Evolutionary conservation across 768 basidiomycete genomes (phyloP).

Genomic region (Mycena belliarum): DNA sequence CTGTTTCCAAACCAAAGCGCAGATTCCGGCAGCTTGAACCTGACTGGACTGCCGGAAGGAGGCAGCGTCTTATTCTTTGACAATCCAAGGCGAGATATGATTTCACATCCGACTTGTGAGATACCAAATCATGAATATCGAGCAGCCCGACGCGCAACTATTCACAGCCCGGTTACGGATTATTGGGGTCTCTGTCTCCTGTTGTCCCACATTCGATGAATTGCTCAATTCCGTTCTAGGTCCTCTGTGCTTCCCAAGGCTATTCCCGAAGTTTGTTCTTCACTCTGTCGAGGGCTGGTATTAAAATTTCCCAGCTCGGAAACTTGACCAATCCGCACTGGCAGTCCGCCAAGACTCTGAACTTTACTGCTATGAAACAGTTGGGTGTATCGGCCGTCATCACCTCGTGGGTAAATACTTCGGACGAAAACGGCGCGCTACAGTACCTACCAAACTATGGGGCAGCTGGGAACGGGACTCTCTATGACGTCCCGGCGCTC

Average conservation of each 20-base stretch:
- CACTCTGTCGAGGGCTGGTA: slow-evolving; percentile 25
- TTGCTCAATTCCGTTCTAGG: slow-evolving; percentile 6
- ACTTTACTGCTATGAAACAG: slow-evolving; percentile 25
- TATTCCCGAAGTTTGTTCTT: slow-evolving; percentile 32
- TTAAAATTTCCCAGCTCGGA: slow-evolving; percentile 31
- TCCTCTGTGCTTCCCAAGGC: slow-evolving; percentile 26
- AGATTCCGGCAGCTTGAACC: slow-evolving; percentile 25
- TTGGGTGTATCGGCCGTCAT: slow-evolving; percentile 28
- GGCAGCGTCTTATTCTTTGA: slow-evolving; percentile 32
- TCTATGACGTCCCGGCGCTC: slow-evolving; percentile 32
- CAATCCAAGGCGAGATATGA: slow-evolving; percentile 27
- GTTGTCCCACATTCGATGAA: slow-evolving; percentile 12
- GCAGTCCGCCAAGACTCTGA: slow-evolving; percentile 31
- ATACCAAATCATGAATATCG: too few species aligned
- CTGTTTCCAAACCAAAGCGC: slow-evolving; percentile 21
- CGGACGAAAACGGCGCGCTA: slow-evolving; percentile 31
- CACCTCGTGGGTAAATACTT: slow-evolving; percentile 31
- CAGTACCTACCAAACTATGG: slow-evolving; percentile 33
- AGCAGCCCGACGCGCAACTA: slow-evolving; percentile 9
- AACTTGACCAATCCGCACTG: slow-evolving; percentile 35
- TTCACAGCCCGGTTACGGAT: slow-evolving; percentile 30
- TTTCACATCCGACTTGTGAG: slow-evolving; percentile 7
- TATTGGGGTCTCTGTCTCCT: slow-evolving; percentile 31
- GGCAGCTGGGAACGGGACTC: slow-evolving; percentile 19
- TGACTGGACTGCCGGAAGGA: slow-evolving; percentile 24